Percentiles rank a stretch among this genome's conserved stretches.
These are phyloP conservation scores for Cenchrus purpureus DNA, from an alignment of 176 grass and related monocot species.

Conservation along the genomic window DNA sequence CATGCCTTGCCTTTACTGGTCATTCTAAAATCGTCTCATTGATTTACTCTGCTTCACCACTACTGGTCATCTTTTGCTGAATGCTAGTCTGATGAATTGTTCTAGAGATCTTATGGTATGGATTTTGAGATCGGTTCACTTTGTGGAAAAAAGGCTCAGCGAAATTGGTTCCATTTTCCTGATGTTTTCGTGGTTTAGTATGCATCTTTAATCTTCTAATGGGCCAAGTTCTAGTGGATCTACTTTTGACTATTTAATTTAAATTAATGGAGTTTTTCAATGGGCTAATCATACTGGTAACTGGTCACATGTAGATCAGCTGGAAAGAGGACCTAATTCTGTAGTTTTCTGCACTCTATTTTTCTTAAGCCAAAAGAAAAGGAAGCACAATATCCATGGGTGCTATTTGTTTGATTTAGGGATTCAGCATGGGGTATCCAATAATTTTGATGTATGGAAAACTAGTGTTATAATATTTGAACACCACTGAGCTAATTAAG, in stretches of 20 bases:
- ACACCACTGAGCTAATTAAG: background rate
- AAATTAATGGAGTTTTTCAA: slow-evolving; percentile 24
- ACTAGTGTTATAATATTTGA: slow-evolving; percentile 10
- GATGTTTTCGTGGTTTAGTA: background rate
- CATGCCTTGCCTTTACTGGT: slow-evolving; percentile 1
- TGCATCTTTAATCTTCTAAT: slow-evolving; percentile 19
- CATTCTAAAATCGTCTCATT: slow-evolving; percentile 31
- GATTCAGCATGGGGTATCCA: background rate
- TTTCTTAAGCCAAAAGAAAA: slow-evolving; percentile 44
- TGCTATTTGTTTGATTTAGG: slow-evolving; percentile 10
- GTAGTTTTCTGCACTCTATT: slow-evolving; percentile 17
- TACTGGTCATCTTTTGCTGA: background rate
- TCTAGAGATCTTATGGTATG: slow-evolving; percentile 25
- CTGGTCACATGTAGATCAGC: slow-evolving; percentile 15
- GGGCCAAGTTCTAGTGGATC: background rate
- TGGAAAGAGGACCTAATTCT: slow-evolving; percentile 29
- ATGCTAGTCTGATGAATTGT: slow-evolving; percentile 12
- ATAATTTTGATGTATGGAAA: background rate
- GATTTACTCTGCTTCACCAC: slow-evolving; percentile 15
- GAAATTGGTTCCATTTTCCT: background rate
- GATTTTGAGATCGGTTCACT: slow-evolving; percentile 45
- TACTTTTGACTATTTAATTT: slow-evolving; percentile 1
- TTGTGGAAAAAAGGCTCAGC: slow-evolving; percentile 6
- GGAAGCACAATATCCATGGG: background rate
- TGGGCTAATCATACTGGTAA: slow-evolving; percentile 30